Evolutionary conservation across 192 early-diverging fungal species (phyloP), one percentile per base, ranked within the genome.

Genomic region (Umbelopsis ramanniana): DNA sequence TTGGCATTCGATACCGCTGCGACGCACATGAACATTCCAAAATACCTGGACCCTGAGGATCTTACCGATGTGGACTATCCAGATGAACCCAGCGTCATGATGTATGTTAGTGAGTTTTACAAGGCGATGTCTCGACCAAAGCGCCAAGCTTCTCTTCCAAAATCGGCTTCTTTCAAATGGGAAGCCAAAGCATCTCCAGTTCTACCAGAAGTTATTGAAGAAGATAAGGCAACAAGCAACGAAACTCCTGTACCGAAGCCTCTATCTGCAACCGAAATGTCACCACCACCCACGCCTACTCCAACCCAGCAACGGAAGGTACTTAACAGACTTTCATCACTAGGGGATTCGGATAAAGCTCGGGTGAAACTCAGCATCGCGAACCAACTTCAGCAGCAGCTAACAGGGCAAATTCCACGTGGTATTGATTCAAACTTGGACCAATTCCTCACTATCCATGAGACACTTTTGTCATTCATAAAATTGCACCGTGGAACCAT

Each of bases 101-200:
- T 83, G 66, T 86, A 86, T 53, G 81, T 86, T 29, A 78, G 75
- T 12, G 85, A 86, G 67, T 86, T 81, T 45, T 84, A 86, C 46
- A 78, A 84, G 21, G 74, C 79, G 68, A 86, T 86, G 85, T 84
- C 85, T 7, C 71, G 76, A 7, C 69, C 73, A 46, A 79, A 84
- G 38, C 67, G 60, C 17, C 54, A 79, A 14, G 3, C 33, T 15
- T 70, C 69, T 19, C 37, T 52, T 2, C 53, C 69, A 53, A 70
- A 54, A 22, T 22, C 69, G 3, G 19, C 21, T 3, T 22, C 21
- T 11, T 22, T 40, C 7, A 70, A 43, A 52, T 54, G 43, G 48
- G 53, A 40, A 48, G 19, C 21, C 17, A 53, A 24, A 68, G 46
- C 35, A 21, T 2, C 21, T 43, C 40, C 29, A 1, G 29, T 29